These are phyloP conservation scores for Xylariaceae sp. DNA, from an alignment of 2,329 filamentous ascomycete genomes.

Conservation along the genomic window DNA sequence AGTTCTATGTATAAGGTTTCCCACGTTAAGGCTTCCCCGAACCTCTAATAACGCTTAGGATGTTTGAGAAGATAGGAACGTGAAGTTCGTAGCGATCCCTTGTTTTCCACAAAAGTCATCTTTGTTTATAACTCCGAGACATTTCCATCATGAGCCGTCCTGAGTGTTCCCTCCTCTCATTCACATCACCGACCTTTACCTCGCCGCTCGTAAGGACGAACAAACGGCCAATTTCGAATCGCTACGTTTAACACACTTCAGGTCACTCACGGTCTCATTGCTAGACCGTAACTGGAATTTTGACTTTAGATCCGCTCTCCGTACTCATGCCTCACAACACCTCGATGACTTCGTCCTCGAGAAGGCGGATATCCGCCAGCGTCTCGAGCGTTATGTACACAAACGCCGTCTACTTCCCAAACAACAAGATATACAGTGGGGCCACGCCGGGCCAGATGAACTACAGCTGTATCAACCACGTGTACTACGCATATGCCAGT, in stretches of 20 bases:
- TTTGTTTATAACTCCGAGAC: conserved; percentile 9
- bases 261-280: too few species aligned
- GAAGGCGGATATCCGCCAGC: conserved; percentile 42
- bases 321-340: conserved; percentile 1
- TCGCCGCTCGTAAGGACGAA: too few species aligned
- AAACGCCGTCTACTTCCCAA: conserved; percentile 85
- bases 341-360: conserved; percentile 36
- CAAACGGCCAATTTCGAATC: too few species aligned
- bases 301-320: too few species aligned
- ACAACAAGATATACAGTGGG: conserved; percentile 67
- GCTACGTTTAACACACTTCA: too few species aligned
- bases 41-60: conserved; percentile 6
- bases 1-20: conserved; percentile 17
- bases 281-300: too few species aligned
- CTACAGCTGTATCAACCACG: conserved; percentile 71
- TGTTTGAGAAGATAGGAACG: conserved; percentile 10
- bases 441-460: conserved; percentile 71
- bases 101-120: conserved; percentile 5
- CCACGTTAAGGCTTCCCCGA: conserved; percentile 1
- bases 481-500: conserved; percentile 80
- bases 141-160: conserved; percentile 13
- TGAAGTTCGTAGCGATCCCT: conserved; percentile 8
- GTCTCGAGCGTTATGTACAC: conserved; percentile 51
- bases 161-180: conserved; percentile 5
- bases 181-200: neutral